phyloP scores from a whole-genome alignment of 495 filamentous ascomycete genomes.

The Hypoxylon intermedium region DNA sequence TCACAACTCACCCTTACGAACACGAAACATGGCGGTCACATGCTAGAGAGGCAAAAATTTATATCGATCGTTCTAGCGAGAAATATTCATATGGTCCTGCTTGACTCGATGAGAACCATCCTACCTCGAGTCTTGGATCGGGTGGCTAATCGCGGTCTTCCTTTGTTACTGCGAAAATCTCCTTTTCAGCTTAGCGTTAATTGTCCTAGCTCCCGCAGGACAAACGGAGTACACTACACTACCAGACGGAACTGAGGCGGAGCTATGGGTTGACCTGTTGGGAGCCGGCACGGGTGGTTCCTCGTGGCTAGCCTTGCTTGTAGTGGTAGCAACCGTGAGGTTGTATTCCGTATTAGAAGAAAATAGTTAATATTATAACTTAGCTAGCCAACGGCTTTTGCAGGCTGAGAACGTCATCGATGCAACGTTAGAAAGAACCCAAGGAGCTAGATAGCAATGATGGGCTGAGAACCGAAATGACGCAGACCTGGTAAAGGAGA shows the following conservation, averaged over 20 bases:
- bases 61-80: conserved; percentile 1
- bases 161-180: conserved; percentile 11
- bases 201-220: conserved; percentile 27
- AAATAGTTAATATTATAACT: conserved; percentile 23
- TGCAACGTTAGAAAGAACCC: conserved; percentile 21
- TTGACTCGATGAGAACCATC: conserved; percentile 16
- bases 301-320: conserved; percentile 18
- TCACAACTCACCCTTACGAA: conserved; percentile 18
- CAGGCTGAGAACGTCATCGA: conserved; percentile 31
- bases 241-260: conserved; percentile 30
- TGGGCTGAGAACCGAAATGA: conserved; percentile 37
- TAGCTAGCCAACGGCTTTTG: conserved; percentile 18
- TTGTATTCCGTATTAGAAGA: conserved; percentile 20
- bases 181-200: conserved; percentile 9
- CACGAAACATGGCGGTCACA: conserved; percentile 23
- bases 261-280: conserved; percentile 25
- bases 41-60: conserved; percentile 13
- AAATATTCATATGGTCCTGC: conserved; percentile 2
- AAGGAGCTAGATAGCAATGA: conserved; percentile 23
- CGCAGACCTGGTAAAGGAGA: conserved; percentile 36
- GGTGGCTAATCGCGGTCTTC: conserved; percentile 10
- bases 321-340: conserved; percentile 29
- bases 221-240: conserved; percentile 24
- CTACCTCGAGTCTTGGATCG: conserved; percentile 17
- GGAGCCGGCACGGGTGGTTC: conserved; percentile 18